Percentiles rank a stretch among this genome's conserved stretches.
Conservation (phyloP, 1,284 basidiomycete genomes). For the Waitea zeae region DNA sequence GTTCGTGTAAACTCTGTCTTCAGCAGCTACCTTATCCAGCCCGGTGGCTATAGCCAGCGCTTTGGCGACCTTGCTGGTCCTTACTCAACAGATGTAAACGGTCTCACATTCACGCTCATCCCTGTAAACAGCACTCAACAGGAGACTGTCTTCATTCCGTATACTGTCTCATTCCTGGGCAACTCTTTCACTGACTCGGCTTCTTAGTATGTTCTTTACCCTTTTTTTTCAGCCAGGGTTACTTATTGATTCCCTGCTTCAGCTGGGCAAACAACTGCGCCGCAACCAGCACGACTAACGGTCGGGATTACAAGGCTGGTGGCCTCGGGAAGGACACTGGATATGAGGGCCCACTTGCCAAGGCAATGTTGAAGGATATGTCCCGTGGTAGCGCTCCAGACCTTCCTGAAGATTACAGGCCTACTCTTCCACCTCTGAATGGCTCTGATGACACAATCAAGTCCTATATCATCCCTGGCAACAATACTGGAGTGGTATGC, state of each 20-base stretch:
- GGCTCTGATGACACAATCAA: constrained; percentile 39
- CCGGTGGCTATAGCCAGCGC: constrained; percentile 31
- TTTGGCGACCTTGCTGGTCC: constrained; percentile 42
- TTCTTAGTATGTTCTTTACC: constrained; percentile 27
- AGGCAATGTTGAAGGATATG: constrained; percentile 26
- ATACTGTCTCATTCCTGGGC: constrained; percentile 24
- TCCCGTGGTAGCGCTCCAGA: constrained; percentile 22
- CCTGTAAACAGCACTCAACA: constrained; percentile 23
- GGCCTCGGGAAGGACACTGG: constrained; percentile 6
- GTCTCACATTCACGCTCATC: constrained; percentile 28
- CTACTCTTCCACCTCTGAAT: constrained; percentile 24
- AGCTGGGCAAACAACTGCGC: constrained; percentile 49
- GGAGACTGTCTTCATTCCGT: constrained; percentile 36
- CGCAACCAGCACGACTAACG: constrained; percentile 34
- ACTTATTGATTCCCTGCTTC: background rate
- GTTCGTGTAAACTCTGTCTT: constrained; percentile 48
- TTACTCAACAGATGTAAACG: constrained; percentile 24
- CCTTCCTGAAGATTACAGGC: constrained; percentile 30
- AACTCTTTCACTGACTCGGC: constrained; percentile 31
- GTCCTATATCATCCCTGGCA: constrained; percentile 38
- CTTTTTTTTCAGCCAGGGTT: background rate
- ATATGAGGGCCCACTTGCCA: constrained; percentile 13
- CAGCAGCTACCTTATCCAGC: constrained; percentile 36
- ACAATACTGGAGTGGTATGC: constrained; percentile 40
- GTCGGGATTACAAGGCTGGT: constrained; percentile 32